phyloP scores from a whole-genome alignment of 2,329 filamentous ascomycete genomes.

The Dothidotthia symphoricarpi region DNA sequence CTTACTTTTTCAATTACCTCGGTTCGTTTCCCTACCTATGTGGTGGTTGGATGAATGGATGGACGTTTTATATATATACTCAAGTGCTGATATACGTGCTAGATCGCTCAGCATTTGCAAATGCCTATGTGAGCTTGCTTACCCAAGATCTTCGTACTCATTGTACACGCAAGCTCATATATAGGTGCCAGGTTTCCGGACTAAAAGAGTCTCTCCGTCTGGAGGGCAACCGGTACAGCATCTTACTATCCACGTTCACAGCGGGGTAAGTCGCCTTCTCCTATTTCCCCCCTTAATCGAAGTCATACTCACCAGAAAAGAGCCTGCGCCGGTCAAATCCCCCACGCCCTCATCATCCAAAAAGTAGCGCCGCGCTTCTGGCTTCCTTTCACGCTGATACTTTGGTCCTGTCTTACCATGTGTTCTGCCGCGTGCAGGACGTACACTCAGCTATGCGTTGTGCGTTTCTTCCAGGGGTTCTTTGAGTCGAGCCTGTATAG shows the following conservation, averaged over 20 bases:
- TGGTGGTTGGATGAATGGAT: neutral
- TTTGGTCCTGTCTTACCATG: conserved; percentile 34
- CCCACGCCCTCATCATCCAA: conserved; percentile 31
- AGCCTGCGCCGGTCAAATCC: conserved; percentile 30
- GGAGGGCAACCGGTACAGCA: conserved; percentile 29
- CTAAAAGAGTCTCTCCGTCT: conserved; percentile 26
- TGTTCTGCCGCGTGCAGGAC: conserved; percentile 28
- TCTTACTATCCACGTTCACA: conserved; percentile 30
- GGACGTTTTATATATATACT: neutral
- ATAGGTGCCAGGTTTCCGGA: conserved; percentile 19
- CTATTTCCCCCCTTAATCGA: neutral
- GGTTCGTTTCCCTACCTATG: conserved; percentile 13
- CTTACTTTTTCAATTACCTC: conserved; percentile 36
- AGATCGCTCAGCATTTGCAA: conserved; percentile 30
- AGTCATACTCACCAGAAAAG: conserved; percentile 4
- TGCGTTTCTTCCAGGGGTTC: conserved; percentile 29
- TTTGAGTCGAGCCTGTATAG: conserved; percentile 32
- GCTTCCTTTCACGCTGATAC: conserved; percentile 28
- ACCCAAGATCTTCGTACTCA: neutral
- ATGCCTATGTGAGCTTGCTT: conserved; percentile 24
- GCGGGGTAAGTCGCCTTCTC: conserved; percentile 16
- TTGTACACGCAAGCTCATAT: neutral
- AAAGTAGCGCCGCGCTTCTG: conserved; percentile 29
- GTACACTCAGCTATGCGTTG: conserved; percentile 26
- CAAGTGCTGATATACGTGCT: conserved; percentile 1